These are phyloP conservation scores for Venturia oleaginea DNA, from an alignment of 2,329 filamentous ascomycete species.

Conservation along the genomic window DNA sequence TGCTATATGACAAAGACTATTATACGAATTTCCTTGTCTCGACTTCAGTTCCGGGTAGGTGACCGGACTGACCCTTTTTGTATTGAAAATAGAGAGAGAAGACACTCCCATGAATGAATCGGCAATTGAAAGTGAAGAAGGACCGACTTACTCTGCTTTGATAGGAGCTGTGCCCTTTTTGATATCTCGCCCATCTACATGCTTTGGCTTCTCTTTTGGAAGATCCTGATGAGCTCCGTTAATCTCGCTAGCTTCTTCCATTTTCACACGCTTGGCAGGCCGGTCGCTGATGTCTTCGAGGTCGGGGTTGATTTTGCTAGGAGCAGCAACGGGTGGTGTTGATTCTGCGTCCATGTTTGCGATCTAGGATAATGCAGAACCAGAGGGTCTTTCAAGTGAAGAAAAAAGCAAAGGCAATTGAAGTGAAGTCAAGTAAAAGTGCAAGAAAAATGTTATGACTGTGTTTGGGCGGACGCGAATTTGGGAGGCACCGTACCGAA, in stretches of 20 bases:
- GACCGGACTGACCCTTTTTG: no score
- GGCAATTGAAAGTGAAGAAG: neutral
- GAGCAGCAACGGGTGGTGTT: neutral
- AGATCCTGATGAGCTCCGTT: neutral
- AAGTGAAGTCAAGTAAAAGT: neutral
- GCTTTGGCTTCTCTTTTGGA: constrained; percentile 19
- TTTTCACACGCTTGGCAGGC: constrained; percentile 28
- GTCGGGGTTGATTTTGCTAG: neutral
- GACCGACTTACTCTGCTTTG: constrained; percentile 56
- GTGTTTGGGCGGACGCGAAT: neutral
- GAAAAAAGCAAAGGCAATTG: neutral
- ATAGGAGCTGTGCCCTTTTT: constrained; percentile 55
- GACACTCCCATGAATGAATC: neutral
- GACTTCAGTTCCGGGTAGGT: no score
- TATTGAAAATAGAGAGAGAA: no score
- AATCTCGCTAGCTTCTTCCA: constrained; percentile 22
- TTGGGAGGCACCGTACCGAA: neutral
- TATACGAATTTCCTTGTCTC: no score
- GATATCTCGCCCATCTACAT: neutral
- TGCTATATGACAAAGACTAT: no score
- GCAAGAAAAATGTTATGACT: neutral
- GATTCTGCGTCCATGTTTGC: neutral
- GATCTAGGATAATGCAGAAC: neutral
- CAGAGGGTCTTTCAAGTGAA: neutral
- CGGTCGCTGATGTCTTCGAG: constrained; percentile 1